Evolutionary conservation across 2,329 filamentous ascomycete genomes (phyloP), one percentile per base, ranked within the genome.

Genomic region (Lachnellula cervina): DNA sequence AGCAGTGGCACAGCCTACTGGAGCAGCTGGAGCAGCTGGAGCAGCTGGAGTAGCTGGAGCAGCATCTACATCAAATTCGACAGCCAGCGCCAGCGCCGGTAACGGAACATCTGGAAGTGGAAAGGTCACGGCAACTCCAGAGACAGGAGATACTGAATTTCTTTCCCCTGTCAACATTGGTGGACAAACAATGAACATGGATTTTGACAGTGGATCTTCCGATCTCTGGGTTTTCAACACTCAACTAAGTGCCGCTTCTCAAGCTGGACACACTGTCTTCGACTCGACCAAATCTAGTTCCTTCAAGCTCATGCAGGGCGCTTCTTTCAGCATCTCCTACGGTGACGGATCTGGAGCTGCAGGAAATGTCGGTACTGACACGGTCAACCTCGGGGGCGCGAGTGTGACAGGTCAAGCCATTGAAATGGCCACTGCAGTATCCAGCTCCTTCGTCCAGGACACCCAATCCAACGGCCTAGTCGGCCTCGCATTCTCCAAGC

Each of bases 81-180:
- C 21, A 34, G 23, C 52, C 54, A 65, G 58, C 54, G 59, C 42
- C 16, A 62, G 62, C 44, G 64, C 64, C 21, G 21, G 21, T n/a
- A 64, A 68, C 48, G 66, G 65, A 16, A 66, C 63, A 44, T 66
- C 69, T 51, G 75, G 69, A 65, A 76, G 70, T 35, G 86, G 86
- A 48, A 71, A 78, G 42, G 88, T 89, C 51, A 74, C 80, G 32
- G 84, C 86, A 51, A 84, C 80, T 28, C 83, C 86, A 13, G 81
- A 85, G 60, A 72, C 79, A 13, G 64, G 59, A 54, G 66, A 66
- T 58, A 58, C 62, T 44, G 66, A 68, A 52, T 67, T 64, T 38
- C 62, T 69, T 21, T 58, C 63, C 8, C 56, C 64, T 23, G 57
- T 70, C 42, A 55, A 38, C 19, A 67, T 70, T 45, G 69, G 67